Base-by-base conservation (phyloP, 2,329 filamentous ascomycete genomes). In the Cryphonectria naterciae region DNA sequence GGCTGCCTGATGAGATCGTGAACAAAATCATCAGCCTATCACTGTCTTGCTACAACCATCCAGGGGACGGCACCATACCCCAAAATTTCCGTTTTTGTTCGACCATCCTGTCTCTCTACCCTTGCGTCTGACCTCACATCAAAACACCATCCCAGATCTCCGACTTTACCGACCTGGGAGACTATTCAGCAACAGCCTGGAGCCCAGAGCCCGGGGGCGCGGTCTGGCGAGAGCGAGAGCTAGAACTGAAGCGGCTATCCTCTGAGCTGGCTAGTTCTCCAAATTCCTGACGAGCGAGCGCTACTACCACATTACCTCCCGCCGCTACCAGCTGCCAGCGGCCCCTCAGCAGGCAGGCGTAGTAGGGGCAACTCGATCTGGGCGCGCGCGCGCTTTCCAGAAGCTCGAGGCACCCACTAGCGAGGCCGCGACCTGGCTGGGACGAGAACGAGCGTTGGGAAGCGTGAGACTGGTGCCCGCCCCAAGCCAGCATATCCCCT, bases 401-500 rank as follows among this genome's bases (percentile, higher is more conserved):
- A 25, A 28, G 52, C n/a, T 17, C 7, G 28, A 28, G 28, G 54
- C 25, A 58, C 28, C 54, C 54, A 28, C 54, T 58, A 58, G 54
- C 54, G 28, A 32, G 13, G 25, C 25, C 54, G 25, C 54, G 54
- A 32, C 54, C 54, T 58, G 28, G 54, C 54, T 35, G 28, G 54
- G 17, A 58, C 25, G 15, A 58, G 25, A 58, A 32, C 25, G 19
- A 43, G 41, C 43, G 19, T 52, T 49, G 41, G n/a, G 46, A 19
- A 65, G 41, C 15, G 60, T 39, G 60, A 32, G 46, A 54, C 43
- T 54, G 58, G 67, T 62, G 39, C 22, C n/a, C 15, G 32, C 22
- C 25, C 39, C 54, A 60, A 65, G 43, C 66, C 46, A 68, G 56
- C 66, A 46, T 68, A 68, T 39, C 56, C 66, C 54, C 66, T 63